These are phyloP conservation scores for Endotrypanum monterogeii DNA, from an alignment of 208 protist genomes.

Conservation along the genomic window DNA sequence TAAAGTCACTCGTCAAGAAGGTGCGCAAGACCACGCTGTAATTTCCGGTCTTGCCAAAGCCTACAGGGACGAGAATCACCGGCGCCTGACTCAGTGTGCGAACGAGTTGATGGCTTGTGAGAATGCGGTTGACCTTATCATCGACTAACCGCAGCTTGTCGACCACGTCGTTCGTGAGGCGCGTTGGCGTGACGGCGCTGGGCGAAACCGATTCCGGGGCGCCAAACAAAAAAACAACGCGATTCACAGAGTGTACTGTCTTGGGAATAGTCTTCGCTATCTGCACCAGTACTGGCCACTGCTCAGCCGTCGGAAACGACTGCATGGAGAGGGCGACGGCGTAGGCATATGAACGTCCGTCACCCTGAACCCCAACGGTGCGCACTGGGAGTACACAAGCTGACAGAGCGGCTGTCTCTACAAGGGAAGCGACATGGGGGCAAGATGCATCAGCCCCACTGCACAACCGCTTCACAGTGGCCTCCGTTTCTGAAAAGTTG, in stretches of 20 bases:
- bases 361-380: slow-evolving; percentile 97
- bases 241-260: slow-evolving; percentile 92
- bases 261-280: slow-evolving; percentile 92
- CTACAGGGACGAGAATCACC: slow-evolving; percentile 91
- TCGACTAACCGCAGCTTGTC: slow-evolving; percentile 92
- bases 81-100: slow-evolving; percentile 93
- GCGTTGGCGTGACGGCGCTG: slow-evolving; percentile 70
- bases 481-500: slow-evolving; percentile 45
- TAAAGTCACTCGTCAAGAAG: slow-evolving; percentile 97
- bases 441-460: slow-evolving; percentile 6
- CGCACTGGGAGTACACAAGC: slow-evolving; percentile 88
- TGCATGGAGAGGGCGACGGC: slow-evolving; percentile 78
- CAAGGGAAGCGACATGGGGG: slow-evolving; percentile 14
- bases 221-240: slow-evolving; percentile 94
- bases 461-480: slow-evolving; percentile 40
- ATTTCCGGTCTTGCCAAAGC: slow-evolving; percentile 70
- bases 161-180: slow-evolving; percentile 69
- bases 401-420: slow-evolving; percentile 17
- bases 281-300: slow-evolving; percentile 78
- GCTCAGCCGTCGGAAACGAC: slow-evolving; percentile 41
- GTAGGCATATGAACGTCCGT: slow-evolving; percentile 97
- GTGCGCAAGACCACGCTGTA: slow-evolving; percentile 93
- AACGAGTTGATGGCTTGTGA: slow-evolving; percentile 85
- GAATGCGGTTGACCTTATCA: slow-evolving; percentile 74
- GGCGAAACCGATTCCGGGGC: slow-evolving; percentile 27